These are phyloP conservation scores for Amanita exitialis DNA, from an alignment of 768 basidiomycete species.

Conservation along the genomic window DNA sequence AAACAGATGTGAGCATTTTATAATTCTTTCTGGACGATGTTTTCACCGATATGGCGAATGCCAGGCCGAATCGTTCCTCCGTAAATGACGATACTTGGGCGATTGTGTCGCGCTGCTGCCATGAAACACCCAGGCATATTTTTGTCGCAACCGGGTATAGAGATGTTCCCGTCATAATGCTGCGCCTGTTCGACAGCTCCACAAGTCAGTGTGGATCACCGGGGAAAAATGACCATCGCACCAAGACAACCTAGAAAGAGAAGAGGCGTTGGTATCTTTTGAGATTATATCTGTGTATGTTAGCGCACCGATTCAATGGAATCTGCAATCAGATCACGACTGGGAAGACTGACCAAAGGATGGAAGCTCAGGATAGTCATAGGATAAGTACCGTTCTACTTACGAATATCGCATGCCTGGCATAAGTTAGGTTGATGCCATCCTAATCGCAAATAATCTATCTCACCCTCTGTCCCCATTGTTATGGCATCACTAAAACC, in stretches of 20 bases:
- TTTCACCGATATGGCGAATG: slow-evolving; percentile 49
- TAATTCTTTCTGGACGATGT: not conserved
- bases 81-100: slow-evolving; percentile 83
- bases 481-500: slow-evolving; percentile 71
- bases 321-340: slow-evolving; percentile 84
- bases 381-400: slow-evolving; percentile 46
- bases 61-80: slow-evolving; percentile 80
- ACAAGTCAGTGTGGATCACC: not conserved
- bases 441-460: not conserved
- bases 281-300: not conserved
- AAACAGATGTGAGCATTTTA: not conserved
- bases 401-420: slow-evolving; percentile 84
- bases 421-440: not conserved
- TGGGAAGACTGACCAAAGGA: slow-evolving; percentile 52
- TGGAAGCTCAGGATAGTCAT: slow-evolving; percentile 68
- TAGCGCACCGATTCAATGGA: slow-evolving; percentile 68
- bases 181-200: slow-evolving; percentile 44
- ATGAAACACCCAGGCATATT: slow-evolving; percentile 90
- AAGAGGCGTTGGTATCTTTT: not conserved
- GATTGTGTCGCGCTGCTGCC: slow-evolving; percentile 78
- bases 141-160: slow-evolving; percentile 85
- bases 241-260: slow-evolving; percentile 42
- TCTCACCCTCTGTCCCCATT: slow-evolving; percentile 77
- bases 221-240: slow-evolving; percentile 12
- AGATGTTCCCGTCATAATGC: slow-evolving; percentile 83